Evolutionary conservation across 1,139 yeast species (phyloP), one percentile per base, ranked within the genome.

Genomic region (Eremothecium cymbalariae): DNA sequence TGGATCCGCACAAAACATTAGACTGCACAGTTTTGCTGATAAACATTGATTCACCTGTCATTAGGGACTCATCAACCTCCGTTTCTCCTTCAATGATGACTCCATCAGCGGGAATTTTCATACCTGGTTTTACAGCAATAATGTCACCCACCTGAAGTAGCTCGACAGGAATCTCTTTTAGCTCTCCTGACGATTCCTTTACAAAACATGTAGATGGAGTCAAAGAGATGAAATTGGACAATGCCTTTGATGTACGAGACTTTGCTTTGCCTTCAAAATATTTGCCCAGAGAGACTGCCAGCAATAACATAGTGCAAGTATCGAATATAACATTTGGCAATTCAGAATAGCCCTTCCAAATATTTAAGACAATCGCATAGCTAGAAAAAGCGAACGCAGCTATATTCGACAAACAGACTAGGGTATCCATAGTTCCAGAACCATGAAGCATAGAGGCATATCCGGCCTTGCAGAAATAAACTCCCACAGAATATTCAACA

Each of bases 391-490:
- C 42, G 51, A 76, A 90, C 2, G 96, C 83, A 19, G 83, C 75
- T 33, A 79, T 64, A 0, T 96, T 86, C 3, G 96, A 85, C 19
- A 83, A 66, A 38, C 83, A 77, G 23, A 93, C 90, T 42, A 93
- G 67, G 2, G 88, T 85, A 58, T 93, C 98, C 98, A 93, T 93
- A 14, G 93, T 86, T n/a, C 96, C 95, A 31, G 81, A 68, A 6
- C 75, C 69, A 47, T 81, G 85, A 37, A 64, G 64, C 12, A 86
- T 43, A n/a, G 94, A 79, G 31, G 69, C 70, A 48, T 61, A 65
- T 8, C 93, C 74, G 40, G 83, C 78, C 33, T 59, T 64, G 55
- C 76, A 74, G 50, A 85, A 90, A 23, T 69, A 67, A 7, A 51
- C 1, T 82, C 97, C 41, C 77, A 70, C 43, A 36, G 37, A 39